Percentiles rank a stretch among this genome's conserved stretches.
These are phyloP conservation scores for Baorangia bicolor DNA, from an alignment of 768 basidiomycete genomes.

Conservation along the genomic window DNA sequence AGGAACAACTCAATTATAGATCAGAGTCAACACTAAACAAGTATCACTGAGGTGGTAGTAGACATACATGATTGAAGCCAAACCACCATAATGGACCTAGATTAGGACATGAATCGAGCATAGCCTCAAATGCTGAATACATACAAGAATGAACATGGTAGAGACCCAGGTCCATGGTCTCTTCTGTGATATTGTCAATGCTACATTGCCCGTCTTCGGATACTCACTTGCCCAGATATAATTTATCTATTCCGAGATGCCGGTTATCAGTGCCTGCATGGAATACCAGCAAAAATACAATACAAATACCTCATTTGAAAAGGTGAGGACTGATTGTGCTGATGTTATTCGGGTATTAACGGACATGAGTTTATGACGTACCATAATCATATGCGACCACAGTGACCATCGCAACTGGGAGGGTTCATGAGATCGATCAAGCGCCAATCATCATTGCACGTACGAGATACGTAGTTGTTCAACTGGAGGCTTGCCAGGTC, in stretches of 20 bases:
- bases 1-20: not conserved
- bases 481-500: constrained; percentile 3
- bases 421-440: not conserved
- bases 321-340: constrained; percentile 3
- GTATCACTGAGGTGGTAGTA: not conserved
- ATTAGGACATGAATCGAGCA: not conserved
- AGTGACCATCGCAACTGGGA: not conserved
- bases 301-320: constrained; percentile 4
- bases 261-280: not conserved
- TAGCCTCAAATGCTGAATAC: not conserved
- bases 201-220: not conserved
- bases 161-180: constrained; percentile 10
- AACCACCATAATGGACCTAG: constrained; percentile 12
- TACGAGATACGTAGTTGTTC: constrained; percentile 7
- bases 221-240: constrained; percentile 7
- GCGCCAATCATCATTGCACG: not conserved
- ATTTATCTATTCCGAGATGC: not conserved
- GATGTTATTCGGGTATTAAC: not conserved
- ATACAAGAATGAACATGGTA: constrained; percentile 1
- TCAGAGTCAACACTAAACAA: not conserved
- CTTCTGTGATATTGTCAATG: not conserved
- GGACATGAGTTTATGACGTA: not conserved
- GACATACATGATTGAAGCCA: not conserved
- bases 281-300: not conserved
- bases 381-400: constrained; percentile 2